Percentiles rank a stretch among this genome's conserved stretches.
Evolutionary conservation across 2,329 filamentous ascomycete genomes (phyloP).

Genomic region (Scortechinia acanthostroma): DNA sequence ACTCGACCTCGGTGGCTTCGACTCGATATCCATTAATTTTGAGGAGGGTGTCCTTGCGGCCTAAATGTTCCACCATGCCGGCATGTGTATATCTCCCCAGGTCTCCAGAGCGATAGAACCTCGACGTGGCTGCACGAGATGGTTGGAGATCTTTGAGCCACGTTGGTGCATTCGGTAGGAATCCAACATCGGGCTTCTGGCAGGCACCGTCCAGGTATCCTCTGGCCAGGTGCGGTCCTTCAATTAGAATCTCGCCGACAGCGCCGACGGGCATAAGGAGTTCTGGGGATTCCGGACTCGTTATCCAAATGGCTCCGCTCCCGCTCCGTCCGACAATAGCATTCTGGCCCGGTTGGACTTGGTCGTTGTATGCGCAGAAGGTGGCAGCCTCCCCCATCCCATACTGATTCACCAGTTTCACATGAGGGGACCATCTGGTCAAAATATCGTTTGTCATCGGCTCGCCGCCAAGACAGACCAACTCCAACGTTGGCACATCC

Average conservation of each 20-base stretch:
- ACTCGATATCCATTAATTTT: conserved; percentile 13
- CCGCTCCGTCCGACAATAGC: conserved; percentile 4
- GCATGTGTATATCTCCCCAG: not conserved
- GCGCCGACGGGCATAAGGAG: conserved; percentile 14
- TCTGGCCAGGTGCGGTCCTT: conserved; percentile 14
- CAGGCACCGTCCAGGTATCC: conserved; percentile 13
- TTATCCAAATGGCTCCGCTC: conserved; percentile 16
- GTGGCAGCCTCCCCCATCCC: conserved; percentile 16
- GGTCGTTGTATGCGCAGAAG: conserved; percentile 12
- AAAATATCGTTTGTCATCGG: conserved; percentile 12
- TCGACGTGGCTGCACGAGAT: not conserved
- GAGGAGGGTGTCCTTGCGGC: conserved; percentile 15
- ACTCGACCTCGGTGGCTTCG: conserved; percentile 13
- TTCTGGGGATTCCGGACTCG: conserved; percentile 10
- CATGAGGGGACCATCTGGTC: conserved; percentile 8
- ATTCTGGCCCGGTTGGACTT: conserved; percentile 7
- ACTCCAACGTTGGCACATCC: conserved; percentile 10
- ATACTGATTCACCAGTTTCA: conserved; percentile 13
- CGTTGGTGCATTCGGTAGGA: not conserved
- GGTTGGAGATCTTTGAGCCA: not conserved
- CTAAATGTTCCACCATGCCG: conserved; percentile 13
- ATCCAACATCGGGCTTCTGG: conserved; percentile 5
- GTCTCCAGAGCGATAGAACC: not conserved
- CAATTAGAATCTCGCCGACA: conserved; percentile 16
- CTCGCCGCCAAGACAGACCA: conserved; percentile 15